phyloP scores from a whole-genome alignment of 2,329 filamentous ascomycete genomes.

The Pseudogymnoascus sp. region DNA sequence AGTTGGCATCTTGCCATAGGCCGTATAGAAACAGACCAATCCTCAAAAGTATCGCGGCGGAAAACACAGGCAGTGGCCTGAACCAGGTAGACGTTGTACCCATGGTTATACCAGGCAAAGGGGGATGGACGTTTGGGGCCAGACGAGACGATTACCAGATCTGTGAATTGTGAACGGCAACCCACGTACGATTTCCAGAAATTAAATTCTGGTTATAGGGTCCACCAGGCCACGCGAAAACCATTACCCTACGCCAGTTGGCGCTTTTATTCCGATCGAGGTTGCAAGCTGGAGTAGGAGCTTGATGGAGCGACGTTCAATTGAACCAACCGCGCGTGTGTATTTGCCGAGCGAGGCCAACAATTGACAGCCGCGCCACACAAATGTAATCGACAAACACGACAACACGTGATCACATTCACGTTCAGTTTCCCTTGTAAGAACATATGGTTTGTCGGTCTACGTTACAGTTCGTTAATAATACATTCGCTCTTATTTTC shows the following conservation, averaged over 20 bases:
- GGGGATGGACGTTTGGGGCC: neutral
- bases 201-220: neutral
- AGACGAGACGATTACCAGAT: neutral
- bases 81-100: neutral
- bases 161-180: neutral
- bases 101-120: neutral
- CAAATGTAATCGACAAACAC: neutral
- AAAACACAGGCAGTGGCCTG: constrained; percentile 43
- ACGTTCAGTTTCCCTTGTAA: neutral
- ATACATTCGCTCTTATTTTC: neutral
- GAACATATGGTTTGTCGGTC: neutral
- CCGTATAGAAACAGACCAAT: constrained; percentile 73
- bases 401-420: neutral
- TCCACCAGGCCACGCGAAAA: neutral
- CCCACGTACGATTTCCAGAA: neutral
- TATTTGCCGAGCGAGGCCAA: neutral
- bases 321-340: neutral
- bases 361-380: neutral
- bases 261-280: neutral
- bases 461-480: neutral
- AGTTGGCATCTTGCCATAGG: constrained; percentile 84
- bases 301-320: neutral
- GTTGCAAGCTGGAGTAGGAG: neutral
- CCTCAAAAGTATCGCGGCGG: constrained; percentile 56
- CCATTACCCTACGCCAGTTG: neutral